phyloP scores from a whole-genome alignment of 331 rosid species.

The Stylosanthes scabra region DNA sequence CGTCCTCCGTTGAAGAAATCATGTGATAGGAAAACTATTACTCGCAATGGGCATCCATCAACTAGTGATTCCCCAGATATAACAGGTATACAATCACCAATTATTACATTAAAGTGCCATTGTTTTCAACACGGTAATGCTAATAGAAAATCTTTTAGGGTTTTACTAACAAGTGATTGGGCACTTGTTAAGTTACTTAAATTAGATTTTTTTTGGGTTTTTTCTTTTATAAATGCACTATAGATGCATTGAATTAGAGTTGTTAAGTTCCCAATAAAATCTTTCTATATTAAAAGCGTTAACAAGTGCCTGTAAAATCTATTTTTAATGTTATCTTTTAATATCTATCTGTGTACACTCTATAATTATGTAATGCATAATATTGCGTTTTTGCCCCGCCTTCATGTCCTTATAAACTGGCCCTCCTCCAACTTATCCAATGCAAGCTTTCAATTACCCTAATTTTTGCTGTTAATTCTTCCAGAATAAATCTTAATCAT shows the following conservation, averaged over 20 bases:
- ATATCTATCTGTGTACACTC: conserved; percentile 25
- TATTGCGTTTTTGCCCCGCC: conserved; percentile 4
- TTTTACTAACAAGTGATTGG: too few relatives aligned
- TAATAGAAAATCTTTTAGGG: background rate
- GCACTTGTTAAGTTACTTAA: too few relatives aligned
- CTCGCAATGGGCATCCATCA: conserved; percentile 61
- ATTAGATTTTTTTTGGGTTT: too few relatives aligned
- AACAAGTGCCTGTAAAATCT: too few relatives aligned
- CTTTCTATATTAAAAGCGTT: too few relatives aligned
- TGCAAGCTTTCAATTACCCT: conserved; percentile 1
- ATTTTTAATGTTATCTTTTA: background rate
- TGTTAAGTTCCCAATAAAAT: too few relatives aligned
- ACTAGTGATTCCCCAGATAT: conserved; percentile 58
- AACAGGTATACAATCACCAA: conserved; percentile 57
- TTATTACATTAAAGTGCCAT: conserved; percentile 27
- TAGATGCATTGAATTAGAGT: too few relatives aligned
- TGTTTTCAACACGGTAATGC: conserved; percentile 27
- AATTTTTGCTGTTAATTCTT: conserved; percentile 29
- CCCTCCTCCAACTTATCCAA: conserved; percentile 1
- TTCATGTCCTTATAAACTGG: conserved; percentile 16
- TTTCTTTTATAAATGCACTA: too few relatives aligned
- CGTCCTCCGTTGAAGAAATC: conserved; percentile 82
- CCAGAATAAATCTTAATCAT: conserved; percentile 25
- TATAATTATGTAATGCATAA: conserved; percentile 19
- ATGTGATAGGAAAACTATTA: conserved; percentile 64